phyloP scores from a whole-genome alignment of 306 rosid genomes.

The barrel medic (Medicago truncatula) region MtrunA17r5.0-ANR NC_053048.1:31907001-31907500 shows the following conservation, averaged over 20 bases:
- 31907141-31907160: conserved; percentile 16
- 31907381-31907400: background rate
- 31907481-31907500: too few relatives aligned
- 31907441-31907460: background rate
- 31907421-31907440: background rate
- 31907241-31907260: conserved; percentile 26
- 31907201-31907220: background rate
- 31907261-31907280: background rate
- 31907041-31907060: conserved; percentile 69
- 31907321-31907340: background rate
- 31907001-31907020: background rate
- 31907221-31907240: background rate
- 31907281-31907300: background rate
- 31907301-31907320: background rate
- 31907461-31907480: background rate
- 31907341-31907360: background rate
- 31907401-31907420: background rate
- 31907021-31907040: conserved; percentile 64
- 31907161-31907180: background rate
- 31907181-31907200: background rate
- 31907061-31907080: conserved; percentile 89
- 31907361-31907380: background rate
- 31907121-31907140: background rate
- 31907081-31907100: conserved; percentile 76
- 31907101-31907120: conserved; percentile 69